These are phyloP conservation scores for Eucalyptus urophylla DNA, from an alignment of 345 rosid species.

Conservation along the genomic window DNA sequence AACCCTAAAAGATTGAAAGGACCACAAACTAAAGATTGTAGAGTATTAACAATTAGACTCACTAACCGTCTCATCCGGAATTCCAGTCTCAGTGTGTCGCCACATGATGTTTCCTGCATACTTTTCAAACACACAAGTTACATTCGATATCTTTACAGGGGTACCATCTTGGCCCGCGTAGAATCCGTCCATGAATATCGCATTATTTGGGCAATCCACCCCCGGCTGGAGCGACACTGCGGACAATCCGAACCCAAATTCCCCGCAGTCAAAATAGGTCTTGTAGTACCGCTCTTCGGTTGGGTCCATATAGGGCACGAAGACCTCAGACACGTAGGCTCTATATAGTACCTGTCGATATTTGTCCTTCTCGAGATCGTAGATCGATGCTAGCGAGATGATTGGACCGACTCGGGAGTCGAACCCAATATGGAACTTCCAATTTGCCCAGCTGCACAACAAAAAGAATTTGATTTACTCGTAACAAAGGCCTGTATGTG, in stretches of 20 bases:
- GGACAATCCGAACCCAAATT: constrained; percentile 61
- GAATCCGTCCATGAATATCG: constrained; percentile 42
- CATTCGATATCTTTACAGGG: constrained; percentile 31
- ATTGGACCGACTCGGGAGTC: constrained; percentile 44
- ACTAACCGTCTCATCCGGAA: constrained; percentile 57
- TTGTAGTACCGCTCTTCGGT: constrained; percentile 60
- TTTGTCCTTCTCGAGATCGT: constrained; percentile 17
- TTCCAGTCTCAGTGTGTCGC: constrained; percentile 59
- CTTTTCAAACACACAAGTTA: constrained; percentile 60
- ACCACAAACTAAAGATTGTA: not conserved
- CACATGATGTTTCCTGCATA: constrained; percentile 36
- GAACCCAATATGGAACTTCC: constrained; percentile 68
- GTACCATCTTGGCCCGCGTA: constrained; percentile 45
- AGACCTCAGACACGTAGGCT: constrained; percentile 68
- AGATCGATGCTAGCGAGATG: constrained; percentile 50
- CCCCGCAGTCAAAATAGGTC: constrained; percentile 69
- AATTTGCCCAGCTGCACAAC: constrained; percentile 40
- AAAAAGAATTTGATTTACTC: not conserved
- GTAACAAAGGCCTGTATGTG: not conserved
- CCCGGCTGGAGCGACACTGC: constrained; percentile 40
- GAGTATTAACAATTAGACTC: not conserved
- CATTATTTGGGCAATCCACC: constrained; percentile 56
- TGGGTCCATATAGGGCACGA: constrained; percentile 83
- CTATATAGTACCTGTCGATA: constrained; percentile 35
- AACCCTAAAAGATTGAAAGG: not conserved